Percentiles rank a stretch among this genome's conserved stretches.
phyloP scores from a whole-genome alignment of 2,329 filamentous ascomycete genomes.

The Celoporthe dispersa region DNA sequence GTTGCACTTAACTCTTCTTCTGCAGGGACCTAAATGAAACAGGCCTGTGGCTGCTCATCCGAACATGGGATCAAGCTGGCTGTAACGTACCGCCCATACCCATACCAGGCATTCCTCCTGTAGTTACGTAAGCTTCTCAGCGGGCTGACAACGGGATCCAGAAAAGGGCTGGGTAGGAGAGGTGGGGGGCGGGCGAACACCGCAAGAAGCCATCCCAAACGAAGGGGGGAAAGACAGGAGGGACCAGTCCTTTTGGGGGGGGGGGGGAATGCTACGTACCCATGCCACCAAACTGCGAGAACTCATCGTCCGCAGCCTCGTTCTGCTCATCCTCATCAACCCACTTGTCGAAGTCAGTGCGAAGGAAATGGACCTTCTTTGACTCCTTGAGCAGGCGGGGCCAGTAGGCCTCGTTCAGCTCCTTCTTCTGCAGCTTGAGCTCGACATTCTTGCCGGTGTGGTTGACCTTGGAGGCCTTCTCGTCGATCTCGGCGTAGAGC shows the following conservation, averaged over 20 bases:
- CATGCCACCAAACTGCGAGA: slow-evolving; percentile 70
- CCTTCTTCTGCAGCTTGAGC: slow-evolving; percentile 95
- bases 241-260: not conserved
- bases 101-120: slow-evolving; percentile 62
- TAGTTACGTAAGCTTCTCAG: slow-evolving; percentile 33
- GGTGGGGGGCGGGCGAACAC: slow-evolving; percentile 7
- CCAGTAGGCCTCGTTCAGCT: slow-evolving; percentile 93
- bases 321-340: slow-evolving; percentile 99
- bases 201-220: not conserved
- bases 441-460: slow-evolving; percentile 89
- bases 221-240: slow-evolving; percentile 10
- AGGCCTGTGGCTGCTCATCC: not conserved
- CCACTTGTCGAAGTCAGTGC: slow-evolving; percentile 99
- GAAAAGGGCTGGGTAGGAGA: not conserved
- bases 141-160: slow-evolving; percentile 18
- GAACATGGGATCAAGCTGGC: not conserved
- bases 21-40: not conserved
- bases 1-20: not conserved
- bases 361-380: slow-evolving; percentile 92
- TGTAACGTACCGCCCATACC: slow-evolving; percentile 53
- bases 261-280: slow-evolving; percentile 47
- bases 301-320: slow-evolving; percentile 81
- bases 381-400: slow-evolving; percentile 88
- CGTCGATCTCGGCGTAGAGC: slow-evolving; percentile 90
- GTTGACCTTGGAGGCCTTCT: slow-evolving; percentile 79